Percentiles rank a stretch among this genome's conserved stretches.
phyloP scores from a whole-genome alignment of 1,139 yeast species.

The Pichia kudriavzevii region DNA sequence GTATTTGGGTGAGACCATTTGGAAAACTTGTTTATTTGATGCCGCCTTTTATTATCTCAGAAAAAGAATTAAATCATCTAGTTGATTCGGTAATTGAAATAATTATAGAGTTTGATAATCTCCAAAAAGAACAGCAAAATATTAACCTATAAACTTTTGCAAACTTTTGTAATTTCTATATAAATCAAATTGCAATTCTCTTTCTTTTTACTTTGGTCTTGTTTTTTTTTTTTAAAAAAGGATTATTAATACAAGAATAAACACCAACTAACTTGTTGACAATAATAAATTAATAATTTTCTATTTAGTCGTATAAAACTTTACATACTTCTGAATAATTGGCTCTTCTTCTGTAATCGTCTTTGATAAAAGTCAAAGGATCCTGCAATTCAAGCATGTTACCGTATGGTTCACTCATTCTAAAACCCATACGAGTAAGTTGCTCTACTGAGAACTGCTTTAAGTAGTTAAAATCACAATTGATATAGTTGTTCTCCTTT shows the following conservation, averaged over 20 bases:
- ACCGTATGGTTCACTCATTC: conserved; percentile 14
- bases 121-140: too few relatives aligned
- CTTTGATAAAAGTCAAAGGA: conserved; percentile 8
- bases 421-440: conserved; percentile 11
- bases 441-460: conserved; percentile 12
- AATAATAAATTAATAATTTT: not conserved
- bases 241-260: too few relatives aligned
- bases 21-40: conserved; percentile 13
- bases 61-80: conserved; percentile 3
- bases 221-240: too few relatives aligned
- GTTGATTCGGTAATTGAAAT: conserved; percentile 4
- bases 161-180: too few relatives aligned
- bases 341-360: conserved; percentile 7
- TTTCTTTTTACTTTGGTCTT: too few relatives aligned
- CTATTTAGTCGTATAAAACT: conserved; percentile 2
- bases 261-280: too few relatives aligned
- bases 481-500: conserved; percentile 24
- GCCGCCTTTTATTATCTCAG: conserved; percentile 10
- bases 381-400: conserved; percentile 14
- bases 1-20: conserved; percentile 15
- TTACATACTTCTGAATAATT: conserved; percentile 13
- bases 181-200: too few relatives aligned
- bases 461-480: conserved; percentile 10
- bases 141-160: too few relatives aligned
- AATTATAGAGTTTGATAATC: conserved; percentile 5